Conservation (phyloP, 1,139 yeast genomes). For the Yamadazyma membranifaciens region DNA sequence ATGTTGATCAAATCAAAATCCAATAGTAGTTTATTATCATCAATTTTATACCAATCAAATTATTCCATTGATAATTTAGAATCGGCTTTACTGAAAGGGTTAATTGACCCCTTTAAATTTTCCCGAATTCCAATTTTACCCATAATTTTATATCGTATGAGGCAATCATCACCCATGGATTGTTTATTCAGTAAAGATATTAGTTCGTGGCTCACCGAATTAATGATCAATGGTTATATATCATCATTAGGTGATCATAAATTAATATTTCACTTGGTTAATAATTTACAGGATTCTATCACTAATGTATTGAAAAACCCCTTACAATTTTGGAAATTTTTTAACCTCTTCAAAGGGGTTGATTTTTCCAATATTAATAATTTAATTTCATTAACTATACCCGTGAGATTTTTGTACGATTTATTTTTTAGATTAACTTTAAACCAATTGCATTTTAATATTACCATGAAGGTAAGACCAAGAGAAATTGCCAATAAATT, state of each 20-base stretch:
- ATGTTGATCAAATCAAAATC: slow-evolving; percentile 22
- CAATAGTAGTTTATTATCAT: slow-evolving; percentile 15
- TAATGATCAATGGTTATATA: slow-evolving; percentile 36
- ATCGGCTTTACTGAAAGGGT: slow-evolving; percentile 32
- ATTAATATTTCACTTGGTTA: slow-evolving; percentile 20
- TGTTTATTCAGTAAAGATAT: slow-evolving; percentile 22
- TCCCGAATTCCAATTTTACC: slow-evolving; percentile 44
- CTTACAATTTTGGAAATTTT: slow-evolving; percentile 7
- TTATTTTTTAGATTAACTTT: slow-evolving; percentile 38
- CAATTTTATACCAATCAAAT: slow-evolving; percentile 17
- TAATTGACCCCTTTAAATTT: slow-evolving; percentile 40
- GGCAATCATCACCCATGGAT: slow-evolving; percentile 34
- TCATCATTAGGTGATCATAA: slow-evolving; percentile 42
- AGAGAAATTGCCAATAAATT: slow-evolving; percentile 38
- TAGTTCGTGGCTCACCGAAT: slow-evolving; percentile 30
- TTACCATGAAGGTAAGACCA: slow-evolving; percentile 31
- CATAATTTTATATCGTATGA: slow-evolving; percentile 37
- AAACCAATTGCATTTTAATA: slow-evolving; percentile 44
- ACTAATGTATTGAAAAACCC: slow-evolving; percentile 14
- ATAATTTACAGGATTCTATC: slow-evolving; percentile 10
- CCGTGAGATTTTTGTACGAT: slow-evolving; percentile 39
- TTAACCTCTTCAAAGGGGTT: slow-evolving; percentile 22
- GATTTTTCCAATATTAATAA: slow-evolving; percentile 31
- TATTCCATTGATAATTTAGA: slow-evolving; percentile 32
- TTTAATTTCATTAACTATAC: slow-evolving; percentile 35